Conservation (phyloP, 2,329 filamentous ascomycete species). For the Amesomyces nigricolor region DNA sequence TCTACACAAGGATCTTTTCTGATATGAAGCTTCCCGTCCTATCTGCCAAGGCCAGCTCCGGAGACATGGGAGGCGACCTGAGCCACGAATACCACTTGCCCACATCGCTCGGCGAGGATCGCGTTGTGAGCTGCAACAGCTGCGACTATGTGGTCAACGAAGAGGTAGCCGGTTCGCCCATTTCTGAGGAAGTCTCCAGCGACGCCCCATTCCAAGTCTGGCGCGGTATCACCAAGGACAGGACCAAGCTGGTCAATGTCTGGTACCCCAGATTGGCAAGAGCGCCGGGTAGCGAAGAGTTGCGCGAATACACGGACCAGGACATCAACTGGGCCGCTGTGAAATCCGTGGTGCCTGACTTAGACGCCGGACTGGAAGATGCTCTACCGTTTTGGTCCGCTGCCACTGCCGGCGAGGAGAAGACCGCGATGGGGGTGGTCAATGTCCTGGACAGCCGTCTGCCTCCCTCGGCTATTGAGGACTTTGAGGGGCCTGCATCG, state of each 20-base stretch:
- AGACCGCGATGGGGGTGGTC: slow-evolving; percentile 26
- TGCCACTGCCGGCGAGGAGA: slow-evolving; percentile 25
- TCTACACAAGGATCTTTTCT: slow-evolving; percentile 72
- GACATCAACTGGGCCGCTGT: slow-evolving; percentile 53
- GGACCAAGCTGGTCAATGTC: slow-evolving; percentile 61
- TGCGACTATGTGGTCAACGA: slow-evolving; percentile 82
- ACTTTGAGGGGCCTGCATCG: background rate
- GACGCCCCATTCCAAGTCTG: slow-evolving; percentile 39
- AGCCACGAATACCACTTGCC: slow-evolving; percentile 94
- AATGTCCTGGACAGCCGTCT: slow-evolving; percentile 37
- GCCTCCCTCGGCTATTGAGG: slow-evolving; percentile 9
- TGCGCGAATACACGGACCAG: slow-evolving; percentile 25
- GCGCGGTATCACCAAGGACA: slow-evolving; percentile 63
- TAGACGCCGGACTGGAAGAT: slow-evolving; percentile 67
- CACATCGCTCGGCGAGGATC: slow-evolving; percentile 76
- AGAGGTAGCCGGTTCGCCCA: slow-evolving; percentile 60
- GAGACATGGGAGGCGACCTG: slow-evolving; percentile 88
- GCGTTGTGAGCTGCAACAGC: slow-evolving; percentile 64
- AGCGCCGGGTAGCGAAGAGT: slow-evolving; percentile 15
- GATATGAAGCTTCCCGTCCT: slow-evolving; percentile 79
- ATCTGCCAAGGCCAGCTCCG: slow-evolving; percentile 84
- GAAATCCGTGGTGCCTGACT: slow-evolving; percentile 57
- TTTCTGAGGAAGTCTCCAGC: slow-evolving; percentile 6
- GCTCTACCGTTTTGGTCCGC: slow-evolving; percentile 48
- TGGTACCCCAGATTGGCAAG: slow-evolving; percentile 49